Evolutionary conservation across 306 rosid species (phyloP).

Genomic region (Rosa persica): DNA sequence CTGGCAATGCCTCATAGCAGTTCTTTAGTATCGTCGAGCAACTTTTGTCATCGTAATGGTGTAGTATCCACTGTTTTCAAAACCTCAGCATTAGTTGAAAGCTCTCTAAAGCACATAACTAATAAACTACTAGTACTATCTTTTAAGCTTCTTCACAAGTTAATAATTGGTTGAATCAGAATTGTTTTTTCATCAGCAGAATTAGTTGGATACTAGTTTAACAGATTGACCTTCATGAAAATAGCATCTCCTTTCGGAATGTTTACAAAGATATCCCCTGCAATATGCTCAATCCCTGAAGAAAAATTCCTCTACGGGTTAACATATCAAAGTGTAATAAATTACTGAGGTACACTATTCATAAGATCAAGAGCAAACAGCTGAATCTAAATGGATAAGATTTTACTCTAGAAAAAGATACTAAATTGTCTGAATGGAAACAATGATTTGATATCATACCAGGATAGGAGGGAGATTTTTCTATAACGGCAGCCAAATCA

Average conservation of each 20-base stretch:
- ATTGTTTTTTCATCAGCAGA: not conserved
- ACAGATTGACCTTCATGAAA: slow-evolving; percentile 31
- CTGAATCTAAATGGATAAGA: not conserved
- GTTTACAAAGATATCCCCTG: slow-evolving; percentile 26
- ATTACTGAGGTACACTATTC: not conserved
- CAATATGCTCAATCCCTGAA: slow-evolving; percentile 27
- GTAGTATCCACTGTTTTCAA: slow-evolving; percentile 22
- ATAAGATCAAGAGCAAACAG: not conserved
- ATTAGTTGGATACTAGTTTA: not conserved
- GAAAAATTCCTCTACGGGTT: not conserved
- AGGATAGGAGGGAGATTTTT: slow-evolving; percentile 18
- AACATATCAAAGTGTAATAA: not conserved
- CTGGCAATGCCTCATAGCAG: slow-evolving; percentile 27
- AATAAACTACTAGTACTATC: not conserved
- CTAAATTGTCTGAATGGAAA: not conserved
- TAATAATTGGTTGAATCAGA: not conserved
- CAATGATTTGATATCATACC: slow-evolving; percentile 9
- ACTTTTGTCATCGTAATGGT: slow-evolving; percentile 11
- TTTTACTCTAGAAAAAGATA: not conserved
- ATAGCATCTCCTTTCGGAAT: slow-evolving; percentile 34
- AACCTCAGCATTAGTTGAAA: not conserved
- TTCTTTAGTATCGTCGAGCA: slow-evolving; percentile 22
- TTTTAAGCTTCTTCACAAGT: not conserved
- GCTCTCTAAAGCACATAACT: not conserved
- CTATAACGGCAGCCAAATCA: slow-evolving; percentile 27